phyloP scores from a whole-genome alignment of 2,329 filamentous ascomycete species.

The Hypoxylon sp. region DNA sequence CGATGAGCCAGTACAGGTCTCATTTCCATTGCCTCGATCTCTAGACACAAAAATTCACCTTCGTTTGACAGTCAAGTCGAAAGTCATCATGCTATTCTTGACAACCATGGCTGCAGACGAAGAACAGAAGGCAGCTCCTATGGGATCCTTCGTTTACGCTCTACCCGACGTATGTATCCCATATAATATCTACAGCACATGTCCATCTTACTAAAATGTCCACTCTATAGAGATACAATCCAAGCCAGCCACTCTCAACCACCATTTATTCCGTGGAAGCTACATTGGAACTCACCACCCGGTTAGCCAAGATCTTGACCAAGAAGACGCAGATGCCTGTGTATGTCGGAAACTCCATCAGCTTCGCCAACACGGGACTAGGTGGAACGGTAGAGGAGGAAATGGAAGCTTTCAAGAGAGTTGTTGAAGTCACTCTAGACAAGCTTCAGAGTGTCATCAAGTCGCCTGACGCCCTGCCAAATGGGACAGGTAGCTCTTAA shows the following conservation, averaged over 20 bases:
- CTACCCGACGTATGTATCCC: slow-evolving; percentile 77
- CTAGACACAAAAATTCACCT: slow-evolving; percentile 69
- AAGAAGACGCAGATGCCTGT: slow-evolving; percentile 75
- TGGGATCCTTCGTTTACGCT: slow-evolving; percentile 94
- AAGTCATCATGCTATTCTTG: slow-evolving; percentile 67
- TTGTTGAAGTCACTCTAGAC: slow-evolving; percentile 73
- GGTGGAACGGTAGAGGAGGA: slow-evolving; percentile 91
- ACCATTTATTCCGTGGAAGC: slow-evolving; percentile 78
- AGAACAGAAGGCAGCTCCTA: slow-evolving; percentile 57
- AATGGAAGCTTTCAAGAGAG: slow-evolving; percentile 83
- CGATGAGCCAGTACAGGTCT: slow-evolving; percentile 55
- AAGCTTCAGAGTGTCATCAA: slow-evolving; percentile 55
- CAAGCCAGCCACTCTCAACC: slow-evolving; percentile 75
- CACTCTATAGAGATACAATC: slow-evolving; percentile 57
- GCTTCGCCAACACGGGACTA: slow-evolving; percentile 75
- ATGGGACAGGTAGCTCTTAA: slow-evolving; percentile 35
- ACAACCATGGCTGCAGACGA: slow-evolving; percentile 66
- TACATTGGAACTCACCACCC: slow-evolving; percentile 85
- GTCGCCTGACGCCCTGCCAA: slow-evolving; percentile 31
- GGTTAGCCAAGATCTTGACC: slow-evolving; percentile 85
- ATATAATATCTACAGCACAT: background rate
- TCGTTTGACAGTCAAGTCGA: slow-evolving; percentile 65
- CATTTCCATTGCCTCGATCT: slow-evolving; percentile 67
- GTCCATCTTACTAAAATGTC: background rate
- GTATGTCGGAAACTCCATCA: slow-evolving; percentile 92